Percentiles rank a stretch among this genome's conserved stretches.
phyloP scores from a whole-genome alignment of 2,329 filamentous ascomycete genomes.

The Phialophora chinensis region DNA sequence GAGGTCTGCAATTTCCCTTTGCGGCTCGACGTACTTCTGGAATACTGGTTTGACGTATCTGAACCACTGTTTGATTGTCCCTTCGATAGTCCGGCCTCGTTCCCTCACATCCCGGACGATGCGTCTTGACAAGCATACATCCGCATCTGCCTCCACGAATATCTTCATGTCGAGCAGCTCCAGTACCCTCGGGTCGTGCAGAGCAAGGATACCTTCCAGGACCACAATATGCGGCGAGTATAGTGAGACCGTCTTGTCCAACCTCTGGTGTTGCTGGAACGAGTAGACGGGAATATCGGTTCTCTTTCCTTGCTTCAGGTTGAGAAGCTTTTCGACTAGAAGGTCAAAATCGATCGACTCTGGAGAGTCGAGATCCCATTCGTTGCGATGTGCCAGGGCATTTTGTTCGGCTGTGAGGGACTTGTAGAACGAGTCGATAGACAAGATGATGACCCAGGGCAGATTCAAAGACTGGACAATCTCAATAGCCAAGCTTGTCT shows the following conservation, averaged over 20 bases:
- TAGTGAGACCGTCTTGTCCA: conserved; percentile 80
- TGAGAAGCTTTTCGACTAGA: conserved; percentile 76
- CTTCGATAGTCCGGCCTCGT: conserved; percentile 87
- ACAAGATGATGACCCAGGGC: conserved; percentile 97
- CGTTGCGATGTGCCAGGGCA: conserved; percentile 80
- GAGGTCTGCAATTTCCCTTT: conserved; percentile 77
- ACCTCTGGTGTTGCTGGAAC: conserved; percentile 85
- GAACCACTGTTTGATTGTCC: conserved; percentile 99
- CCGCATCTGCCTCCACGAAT: conserved; percentile 94
- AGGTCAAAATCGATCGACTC: conserved; percentile 94
- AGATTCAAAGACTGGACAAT: conserved; percentile 89
- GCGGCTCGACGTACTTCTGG: conserved; percentile 89
- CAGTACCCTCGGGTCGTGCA: conserved; percentile 84
- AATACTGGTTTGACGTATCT: conserved; percentile 96
- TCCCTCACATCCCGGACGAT: conserved; percentile 87
- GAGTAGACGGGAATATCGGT: conserved; percentile 95
- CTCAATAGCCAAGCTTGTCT: conserved; percentile 90
- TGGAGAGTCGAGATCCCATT: conserved; percentile 95
- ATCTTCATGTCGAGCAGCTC: conserved; percentile 95
- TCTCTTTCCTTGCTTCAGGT: conserved; percentile 77
- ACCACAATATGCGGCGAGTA: conserved; percentile 97
- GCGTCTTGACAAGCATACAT: conserved; percentile 88
- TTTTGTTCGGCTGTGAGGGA: conserved; percentile 80
- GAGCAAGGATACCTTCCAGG: conserved; percentile 91
- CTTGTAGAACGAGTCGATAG: conserved; percentile 99